Percentiles rank a stretch among this genome's conserved stretches.
These are phyloP conservation scores for Agaricus sinodeliciosus DNA, from an alignment of 768 basidiomycete species.

Conservation along the genomic window DNA sequence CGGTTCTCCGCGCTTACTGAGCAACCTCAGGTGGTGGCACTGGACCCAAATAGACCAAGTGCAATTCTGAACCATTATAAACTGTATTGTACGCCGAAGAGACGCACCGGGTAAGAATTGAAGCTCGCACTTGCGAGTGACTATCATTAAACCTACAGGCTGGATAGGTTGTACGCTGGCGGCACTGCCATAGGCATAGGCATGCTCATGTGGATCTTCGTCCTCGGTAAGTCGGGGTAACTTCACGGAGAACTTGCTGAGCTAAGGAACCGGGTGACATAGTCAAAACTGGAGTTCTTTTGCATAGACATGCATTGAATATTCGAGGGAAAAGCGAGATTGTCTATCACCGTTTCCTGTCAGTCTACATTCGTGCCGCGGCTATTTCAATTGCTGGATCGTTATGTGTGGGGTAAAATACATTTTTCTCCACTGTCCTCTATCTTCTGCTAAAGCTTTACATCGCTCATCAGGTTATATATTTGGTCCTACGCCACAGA, in stretches of 20 bases:
- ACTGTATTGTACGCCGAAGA: conserved; percentile 3
- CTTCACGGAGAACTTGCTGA: background rate
- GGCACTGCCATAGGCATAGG: conserved; percentile 3
- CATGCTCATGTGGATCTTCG: conserved; percentile 3
- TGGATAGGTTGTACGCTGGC: conserved; percentile 1
- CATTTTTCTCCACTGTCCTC: background rate
- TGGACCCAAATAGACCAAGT: background rate
- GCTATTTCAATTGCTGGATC: background rate
- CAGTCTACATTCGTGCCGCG: background rate
- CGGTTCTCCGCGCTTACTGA: background rate
- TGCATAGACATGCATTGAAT: background rate
- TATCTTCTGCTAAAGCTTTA: background rate
- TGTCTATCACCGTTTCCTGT: background rate
- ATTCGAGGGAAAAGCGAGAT: background rate
- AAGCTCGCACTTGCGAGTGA: background rate
- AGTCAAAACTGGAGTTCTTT: conserved; percentile 3
- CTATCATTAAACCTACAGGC: background rate
- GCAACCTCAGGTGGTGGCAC: background rate
- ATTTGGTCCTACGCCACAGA: background rate
- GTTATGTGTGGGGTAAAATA: background rate
- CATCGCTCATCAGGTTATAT: background rate
- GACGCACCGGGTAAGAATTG: conserved; percentile 1
- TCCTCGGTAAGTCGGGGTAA: conserved; percentile 1
- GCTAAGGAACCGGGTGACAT: background rate
- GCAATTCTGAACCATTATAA: background rate